A percentile compares a stretch with the other conserved stretches of the same genome.
These are phyloP conservation scores for Debaryomyces castellii DNA, from an alignment of 805 yeast genomes.

Conservation along the genomic window DNA sequence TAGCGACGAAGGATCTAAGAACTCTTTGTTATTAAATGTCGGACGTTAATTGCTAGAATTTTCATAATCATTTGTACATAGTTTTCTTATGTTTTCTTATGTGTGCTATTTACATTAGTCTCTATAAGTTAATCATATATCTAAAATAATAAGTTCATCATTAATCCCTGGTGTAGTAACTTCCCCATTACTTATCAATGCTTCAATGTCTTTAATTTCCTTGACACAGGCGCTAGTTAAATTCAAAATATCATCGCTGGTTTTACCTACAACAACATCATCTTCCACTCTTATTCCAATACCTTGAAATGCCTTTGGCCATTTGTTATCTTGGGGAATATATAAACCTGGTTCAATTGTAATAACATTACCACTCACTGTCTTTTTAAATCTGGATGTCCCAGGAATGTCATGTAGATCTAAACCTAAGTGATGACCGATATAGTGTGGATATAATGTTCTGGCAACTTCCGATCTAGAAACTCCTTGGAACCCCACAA, in stretches of 20 bases:
- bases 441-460: constrained; percentile 81
- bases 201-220: constrained; percentile 80
- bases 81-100: constrained; percentile 1
- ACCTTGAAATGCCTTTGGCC: constrained; percentile 80
- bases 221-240: constrained; percentile 84
- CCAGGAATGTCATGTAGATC: constrained; percentile 85
- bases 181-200: constrained; percentile 55
- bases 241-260: constrained; percentile 45
- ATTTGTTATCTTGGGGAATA: constrained; percentile 69
- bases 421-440: constrained; percentile 93
- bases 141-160: constrained; percentile 33
- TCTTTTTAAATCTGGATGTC: constrained; percentile 51
- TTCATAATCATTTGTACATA: constrained; percentile 6
- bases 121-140: constrained; percentile 13
- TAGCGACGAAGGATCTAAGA: constrained; percentile 40
- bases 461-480: constrained; percentile 52
- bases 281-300: constrained; percentile 96
- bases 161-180: constrained; percentile 48
- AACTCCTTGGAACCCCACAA: constrained; percentile 60
- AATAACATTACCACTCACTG: constrained; percentile 74
- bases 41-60: constrained; percentile 30
- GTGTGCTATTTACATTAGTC: constrained; percentile 1
- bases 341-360: constrained; percentile 97
- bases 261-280: constrained; percentile 78
- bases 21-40: constrained; percentile 62